A percentile compares a stretch with the other conserved stretches of the same genome.
phyloP scores from a whole-genome alignment of 352 stramenopile species.

The Phytopythium litorale region DNA sequence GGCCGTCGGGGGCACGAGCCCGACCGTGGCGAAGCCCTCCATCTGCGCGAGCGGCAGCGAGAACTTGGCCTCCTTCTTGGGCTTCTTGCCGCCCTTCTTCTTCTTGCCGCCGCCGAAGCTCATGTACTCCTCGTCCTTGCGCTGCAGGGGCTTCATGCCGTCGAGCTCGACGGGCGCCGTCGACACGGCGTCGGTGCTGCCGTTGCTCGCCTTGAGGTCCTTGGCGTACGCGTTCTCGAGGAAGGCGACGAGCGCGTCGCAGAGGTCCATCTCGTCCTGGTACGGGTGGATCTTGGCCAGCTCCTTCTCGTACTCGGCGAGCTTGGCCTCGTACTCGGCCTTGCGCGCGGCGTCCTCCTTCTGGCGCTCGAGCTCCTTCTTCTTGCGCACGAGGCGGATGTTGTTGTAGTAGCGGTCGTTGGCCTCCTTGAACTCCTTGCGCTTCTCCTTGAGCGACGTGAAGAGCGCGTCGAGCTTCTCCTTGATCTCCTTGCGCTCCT shows the following conservation, averaged over 20 bases:
- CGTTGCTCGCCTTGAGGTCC: conserved; percentile 58
- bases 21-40: conserved; percentile 91
- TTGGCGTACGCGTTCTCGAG: conserved; percentile 91
- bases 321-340: conserved; percentile 91
- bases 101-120: conserved; percentile 68
- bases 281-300: conserved; percentile 95
- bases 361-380: conserved; percentile 81
- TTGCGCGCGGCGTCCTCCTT: conserved; percentile 77
- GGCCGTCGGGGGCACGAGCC: conserved; percentile 86
- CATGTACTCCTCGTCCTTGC: conserved; percentile 86
- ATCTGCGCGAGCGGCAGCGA: conserved; percentile 73
- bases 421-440: conserved; percentile 87
- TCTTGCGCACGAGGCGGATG: conserved; percentile 82
- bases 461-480: conserved; percentile 91
- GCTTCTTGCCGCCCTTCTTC: conserved; percentile 67
- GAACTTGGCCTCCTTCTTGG: conserved; percentile 78
- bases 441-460: conserved; percentile 80
- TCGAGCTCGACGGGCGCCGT: conserved; percentile 80
- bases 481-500: conserved; percentile 89
- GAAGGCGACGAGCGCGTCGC: conserved; percentile 92
- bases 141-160: conserved; percentile 89
- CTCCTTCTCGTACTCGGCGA: conserved; percentile 96
- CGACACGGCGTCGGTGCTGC: conserved; percentile 28
- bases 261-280: conserved; percentile 96
- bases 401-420: conserved; percentile 95